A percentile compares a stretch with the other conserved stretches of the same genome.
These are phyloP conservation scores for Plantago ovata DNA, from an alignment of 257 asterid species.

Conservation along the genomic window DNA sequence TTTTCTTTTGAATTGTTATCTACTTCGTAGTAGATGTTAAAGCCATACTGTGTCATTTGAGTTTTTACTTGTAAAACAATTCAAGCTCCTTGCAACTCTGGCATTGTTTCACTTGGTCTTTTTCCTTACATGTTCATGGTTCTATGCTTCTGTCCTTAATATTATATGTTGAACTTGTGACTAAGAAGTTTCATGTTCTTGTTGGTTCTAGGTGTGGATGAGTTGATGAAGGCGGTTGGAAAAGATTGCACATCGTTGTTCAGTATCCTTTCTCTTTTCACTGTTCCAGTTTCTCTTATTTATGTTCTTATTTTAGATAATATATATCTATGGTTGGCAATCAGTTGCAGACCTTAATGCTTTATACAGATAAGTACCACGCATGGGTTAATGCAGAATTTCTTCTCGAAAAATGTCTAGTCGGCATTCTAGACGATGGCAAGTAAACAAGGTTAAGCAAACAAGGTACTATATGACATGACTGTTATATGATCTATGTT, in stretches of 20 bases:
- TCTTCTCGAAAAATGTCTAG: constrained; percentile 83
- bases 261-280: constrained; percentile 67
- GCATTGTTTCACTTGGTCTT: too few relatives aligned
- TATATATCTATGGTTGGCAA: constrained; percentile 1
- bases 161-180: not conserved
- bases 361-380: constrained; percentile 74
- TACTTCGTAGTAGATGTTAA: not conserved
- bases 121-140: not conserved
- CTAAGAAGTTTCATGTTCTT: constrained; percentile 8
- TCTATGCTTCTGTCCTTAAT: not conserved
- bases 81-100: too few relatives aligned
- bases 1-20: not conserved
- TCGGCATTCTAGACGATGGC: constrained; percentile 64
- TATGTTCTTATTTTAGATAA: constrained; percentile 9
- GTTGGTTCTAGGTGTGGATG: constrained; percentile 64
- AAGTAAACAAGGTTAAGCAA: constrained; percentile 17
- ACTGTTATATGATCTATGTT: too few relatives aligned
- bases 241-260: constrained; percentile 93
- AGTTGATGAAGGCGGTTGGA: constrained; percentile 92
- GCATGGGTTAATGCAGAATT: constrained; percentile 94
- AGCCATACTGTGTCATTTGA: too few relatives aligned
- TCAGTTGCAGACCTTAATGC: constrained; percentile 41
- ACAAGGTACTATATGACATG: too few relatives aligned
- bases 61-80: too few relatives aligned
- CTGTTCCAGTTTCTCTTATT: constrained; percentile 6